Base-by-base conservation (phyloP, 352 stramenopile species). In the Phytophthora litchii region DNA sequence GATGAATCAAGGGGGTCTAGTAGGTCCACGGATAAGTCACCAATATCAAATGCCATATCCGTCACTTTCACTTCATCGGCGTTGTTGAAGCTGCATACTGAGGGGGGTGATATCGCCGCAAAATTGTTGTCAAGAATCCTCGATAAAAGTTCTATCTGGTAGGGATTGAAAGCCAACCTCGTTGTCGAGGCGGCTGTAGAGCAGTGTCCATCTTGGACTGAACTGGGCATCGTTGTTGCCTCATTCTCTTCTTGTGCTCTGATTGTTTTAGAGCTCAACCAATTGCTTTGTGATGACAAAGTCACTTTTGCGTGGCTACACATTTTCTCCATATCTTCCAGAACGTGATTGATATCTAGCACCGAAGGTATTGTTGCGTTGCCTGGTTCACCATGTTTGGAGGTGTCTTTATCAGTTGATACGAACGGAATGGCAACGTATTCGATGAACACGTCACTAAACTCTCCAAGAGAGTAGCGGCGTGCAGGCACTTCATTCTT, bases 101-200 rank as follows among this genome's bases (percentile, higher is more conserved):
- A 5, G 4, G 19, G 3, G 1, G n/a, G 19, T 34, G 81, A 63
- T 12, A 53, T 38, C 9, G 58, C 59, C 13, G 53, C 64, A 53
- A 90, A 78, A 48, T 92, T 90, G 38, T 90, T 82, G 23, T 86
- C 68, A 1, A 81, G 34, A 34, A 92, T 67, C 19, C 83, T 84
- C n/a, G 65, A 64, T 8, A 90, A 44, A 12, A 92, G 63, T 49
- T 90, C 76, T 3, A 91, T 49, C 31, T 91, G 82, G 23, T 84
- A 77, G 7, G 78, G 72, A 55, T 91, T 83, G 1, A 89, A 43
- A 1, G 70, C 54, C 13, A 89, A 42, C 8, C 16, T 64, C 3
- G 41, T 46, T 19, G n/a, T 25, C n/a, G 2, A 34, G 6, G 29
- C 17, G n/a, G 14, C 12, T 20, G 0, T 58, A 4, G 11, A 10